phyloP scores from a whole-genome alignment of 495 filamentous ascomycete species.

The Penicillium angulare region DNA sequence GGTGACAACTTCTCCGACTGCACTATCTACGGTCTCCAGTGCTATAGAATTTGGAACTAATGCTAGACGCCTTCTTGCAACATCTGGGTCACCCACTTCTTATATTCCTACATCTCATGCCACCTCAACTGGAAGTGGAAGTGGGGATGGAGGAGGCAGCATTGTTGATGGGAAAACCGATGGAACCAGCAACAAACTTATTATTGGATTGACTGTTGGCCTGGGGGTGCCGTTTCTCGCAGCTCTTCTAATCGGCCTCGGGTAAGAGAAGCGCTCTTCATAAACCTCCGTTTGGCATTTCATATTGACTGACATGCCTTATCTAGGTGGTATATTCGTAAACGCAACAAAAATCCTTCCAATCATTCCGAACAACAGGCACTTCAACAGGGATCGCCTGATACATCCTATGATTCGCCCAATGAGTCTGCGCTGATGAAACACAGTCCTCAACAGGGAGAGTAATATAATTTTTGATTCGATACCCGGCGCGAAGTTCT shows the following conservation, averaged over 20 bases:
- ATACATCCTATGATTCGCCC: too few species aligned
- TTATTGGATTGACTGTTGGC: constrained; percentile 44
- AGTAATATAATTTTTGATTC: too few species aligned
- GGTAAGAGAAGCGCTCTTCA: constrained; percentile 25
- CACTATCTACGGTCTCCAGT: constrained; percentile 19
- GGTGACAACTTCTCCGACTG: constrained; percentile 34
- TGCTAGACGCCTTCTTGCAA: constrained; percentile 30
- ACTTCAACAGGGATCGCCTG: too few species aligned
- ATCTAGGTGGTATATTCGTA: background rate
- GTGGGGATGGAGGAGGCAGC: background rate
- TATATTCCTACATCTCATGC: constrained; percentile 18
- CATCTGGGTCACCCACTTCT: constrained; percentile 30
- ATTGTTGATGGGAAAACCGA: constrained; percentile 1
- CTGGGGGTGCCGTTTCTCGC: constrained; percentile 39
- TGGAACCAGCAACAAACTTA: constrained; percentile 30
- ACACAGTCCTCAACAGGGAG: too few species aligned
- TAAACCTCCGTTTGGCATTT: too few species aligned
- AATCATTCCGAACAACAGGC: too few species aligned
- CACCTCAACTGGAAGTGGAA: background rate
- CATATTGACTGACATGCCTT: background rate
- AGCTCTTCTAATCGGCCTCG: constrained; percentile 25
- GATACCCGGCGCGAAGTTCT: too few species aligned
- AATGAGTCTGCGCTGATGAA: too few species aligned
- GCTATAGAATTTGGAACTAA: constrained; percentile 39
- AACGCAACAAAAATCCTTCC: too few species aligned